Conservation (phyloP, 192 early-diverging fungal genomes). For the Coemansia sp. region DNA sequence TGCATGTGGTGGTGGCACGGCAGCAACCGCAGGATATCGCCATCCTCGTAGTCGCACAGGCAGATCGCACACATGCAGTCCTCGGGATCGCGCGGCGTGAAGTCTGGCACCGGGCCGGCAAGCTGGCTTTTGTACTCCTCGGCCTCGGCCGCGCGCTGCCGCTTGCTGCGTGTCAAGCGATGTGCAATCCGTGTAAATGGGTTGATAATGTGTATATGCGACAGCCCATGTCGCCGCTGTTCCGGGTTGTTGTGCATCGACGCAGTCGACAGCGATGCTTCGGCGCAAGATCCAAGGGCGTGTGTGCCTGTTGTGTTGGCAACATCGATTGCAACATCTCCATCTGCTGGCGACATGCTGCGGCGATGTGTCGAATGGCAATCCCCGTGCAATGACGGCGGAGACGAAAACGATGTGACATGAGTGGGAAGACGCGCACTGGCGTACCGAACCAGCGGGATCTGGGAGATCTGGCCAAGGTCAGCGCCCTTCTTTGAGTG, state of each 20-base stretch:
- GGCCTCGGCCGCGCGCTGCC: constrained; percentile 43
- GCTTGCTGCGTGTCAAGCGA: constrained; percentile 38
- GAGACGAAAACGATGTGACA: constrained; percentile 22
- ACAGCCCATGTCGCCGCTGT: constrained; percentile 24
- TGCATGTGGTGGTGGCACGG: constrained; percentile 82
- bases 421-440: constrained; percentile 7
- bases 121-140: constrained; percentile 49
- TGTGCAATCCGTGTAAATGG: constrained; percentile 51
- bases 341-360: not conserved
- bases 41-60: constrained; percentile 71
- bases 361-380: not conserved
- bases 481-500: constrained; percentile 64
- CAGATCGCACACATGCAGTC: constrained; percentile 81
- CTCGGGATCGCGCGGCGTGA: constrained; percentile 59
- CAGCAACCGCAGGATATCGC: constrained; percentile 70
- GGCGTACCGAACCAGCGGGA: constrained; percentile 67
- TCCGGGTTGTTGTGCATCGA: constrained; percentile 29
- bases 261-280: constrained; percentile 16
- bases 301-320: not conserved
- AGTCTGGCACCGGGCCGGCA: constrained; percentile 35
- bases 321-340: not conserved
- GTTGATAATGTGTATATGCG: constrained; percentile 31
- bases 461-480: constrained; percentile 64
- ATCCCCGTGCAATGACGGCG: constrained; percentile 34
- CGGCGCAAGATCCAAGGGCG: not conserved